Evolutionary conservation across 1,139 yeast genomes (phyloP), one percentile per base, ranked within the genome.

Genomic region (Spathaspora sp.): DNA sequence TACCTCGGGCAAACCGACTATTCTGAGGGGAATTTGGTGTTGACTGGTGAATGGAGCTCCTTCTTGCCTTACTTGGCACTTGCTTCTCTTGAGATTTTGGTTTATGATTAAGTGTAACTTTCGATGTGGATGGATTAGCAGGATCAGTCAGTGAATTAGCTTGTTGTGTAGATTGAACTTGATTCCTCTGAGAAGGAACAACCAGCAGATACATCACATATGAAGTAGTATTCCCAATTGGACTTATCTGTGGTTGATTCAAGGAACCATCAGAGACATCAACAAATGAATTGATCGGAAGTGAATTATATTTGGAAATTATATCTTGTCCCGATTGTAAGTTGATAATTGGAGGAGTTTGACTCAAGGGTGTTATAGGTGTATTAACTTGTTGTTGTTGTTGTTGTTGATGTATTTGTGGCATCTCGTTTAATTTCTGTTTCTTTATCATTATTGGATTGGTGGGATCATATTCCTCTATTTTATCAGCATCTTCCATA

Each of bases 251-350:
- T 17, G 10, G 24, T 17, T 9, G 38, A 5, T 2, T 16, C 8
- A 17, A 15, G n/a, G 37, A 17, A 34, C 7, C 24, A 34, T 18
- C 24, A 8, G 13, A 8, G 5, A 34, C n/a, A 17, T 18, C 4
- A 7, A 18, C 38, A 17, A 34, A 34, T 3, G 24, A 8, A 10
- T 34, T 34, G n/a, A 34, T 15, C 17, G 13, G 23, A 17, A 34
- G 38, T 2, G 38, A 34, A 17, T 34, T 18, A 17, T 34, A 34
- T 13, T 34, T 39, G 29, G 42, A 29, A 18, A 39, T 17, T 26
- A 38, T 15, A 38, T 38, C 41, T 24, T 38, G 18, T 13, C 34
- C 38, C 16, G 11, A 11, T 17, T 6, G 38, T 17, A 17, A 8
- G 38, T 17, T 16, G 24, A 8, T 17, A 5, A 15, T 16, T 33